Conservation (phyloP, 140 eudicot species). For the Cichorium intybus region DNA sequence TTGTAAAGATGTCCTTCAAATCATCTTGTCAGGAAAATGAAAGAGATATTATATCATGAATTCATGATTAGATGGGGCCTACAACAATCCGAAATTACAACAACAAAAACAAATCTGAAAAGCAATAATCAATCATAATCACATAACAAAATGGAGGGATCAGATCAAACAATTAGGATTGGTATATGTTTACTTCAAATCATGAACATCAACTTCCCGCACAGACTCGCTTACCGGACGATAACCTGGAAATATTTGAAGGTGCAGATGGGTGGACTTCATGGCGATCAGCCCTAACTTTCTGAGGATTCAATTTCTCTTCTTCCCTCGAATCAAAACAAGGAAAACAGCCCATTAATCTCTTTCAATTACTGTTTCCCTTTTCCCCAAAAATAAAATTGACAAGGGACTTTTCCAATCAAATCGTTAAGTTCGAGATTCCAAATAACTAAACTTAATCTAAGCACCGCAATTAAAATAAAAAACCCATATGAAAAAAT, state of each 20-base stretch:
- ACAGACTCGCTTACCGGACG: conserved; percentile 59
- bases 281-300: conserved; percentile 42
- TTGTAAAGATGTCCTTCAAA: background rate
- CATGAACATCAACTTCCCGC: background rate
- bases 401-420: background rate
- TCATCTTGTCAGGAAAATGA: no score
- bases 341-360: conserved; percentile 76
- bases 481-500: no score
- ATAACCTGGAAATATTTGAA: conserved; percentile 63
- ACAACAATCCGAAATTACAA: background rate
- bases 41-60: background rate
- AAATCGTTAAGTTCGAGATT: background rate
- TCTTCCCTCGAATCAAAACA: conserved; percentile 84
- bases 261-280: conserved; percentile 38
- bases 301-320: conserved; percentile 46
- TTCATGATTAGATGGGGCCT: no score
- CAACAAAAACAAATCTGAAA: background rate
- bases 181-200: background rate
- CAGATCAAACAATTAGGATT: conserved; percentile 36
- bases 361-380: background rate
- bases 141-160: conserved; percentile 14
- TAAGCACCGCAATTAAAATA: background rate
- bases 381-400: background rate
- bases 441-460: background rate
- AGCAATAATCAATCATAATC: background rate